These are phyloP conservation scores for Trichoderma koningiopsis DNA, from an alignment of 2,329 filamentous ascomycete species.

Conservation along the genomic window DNA sequence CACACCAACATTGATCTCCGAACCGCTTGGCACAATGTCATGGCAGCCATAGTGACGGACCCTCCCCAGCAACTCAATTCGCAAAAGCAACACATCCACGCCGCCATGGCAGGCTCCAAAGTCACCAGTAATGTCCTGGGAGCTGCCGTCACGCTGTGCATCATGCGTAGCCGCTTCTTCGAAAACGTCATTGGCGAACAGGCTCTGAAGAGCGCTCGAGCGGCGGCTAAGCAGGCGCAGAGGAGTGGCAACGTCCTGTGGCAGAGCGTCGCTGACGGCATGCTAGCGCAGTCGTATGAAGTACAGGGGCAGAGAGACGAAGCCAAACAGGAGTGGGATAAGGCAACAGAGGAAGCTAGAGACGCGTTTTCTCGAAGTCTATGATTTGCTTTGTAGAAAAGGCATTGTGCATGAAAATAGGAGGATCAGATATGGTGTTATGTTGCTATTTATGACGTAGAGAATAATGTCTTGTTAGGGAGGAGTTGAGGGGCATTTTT, in stretches of 20 bases:
- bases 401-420: neutral
- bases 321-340: slow-evolving; percentile 44
- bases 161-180: slow-evolving; percentile 84
- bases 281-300: slow-evolving; percentile 75
- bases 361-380: slow-evolving; percentile 45
- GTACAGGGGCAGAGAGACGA: slow-evolving; percentile 64
- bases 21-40: slow-evolving; percentile 75
- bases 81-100: slow-evolving; percentile 76
- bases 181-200: slow-evolving; percentile 79
- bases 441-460: neutral
- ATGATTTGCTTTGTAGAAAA: slow-evolving; percentile 24
- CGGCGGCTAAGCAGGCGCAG: slow-evolving; percentile 67
- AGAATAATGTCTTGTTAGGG: slow-evolving; percentile 25
- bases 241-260: slow-evolving; percentile 72
- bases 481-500: slow-evolving; percentile 29
- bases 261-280: slow-evolving; percentile 78
- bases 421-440: neutral
- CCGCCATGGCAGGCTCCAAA: slow-evolving; percentile 70
- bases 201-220: slow-evolving; percentile 73
- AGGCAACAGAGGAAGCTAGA: slow-evolving; percentile 46
- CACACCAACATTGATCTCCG: slow-evolving; percentile 75
- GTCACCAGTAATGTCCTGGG: slow-evolving; percentile 74
- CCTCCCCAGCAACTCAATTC: slow-evolving; percentile 69
- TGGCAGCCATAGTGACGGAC: slow-evolving; percentile 65
- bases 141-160: slow-evolving; percentile 78